Evolutionary conservation across 2,329 filamentous ascomycete genomes (phyloP), one percentile per base, ranked within the genome.

Genomic region (Ophiosphaerella korrae): DNA sequence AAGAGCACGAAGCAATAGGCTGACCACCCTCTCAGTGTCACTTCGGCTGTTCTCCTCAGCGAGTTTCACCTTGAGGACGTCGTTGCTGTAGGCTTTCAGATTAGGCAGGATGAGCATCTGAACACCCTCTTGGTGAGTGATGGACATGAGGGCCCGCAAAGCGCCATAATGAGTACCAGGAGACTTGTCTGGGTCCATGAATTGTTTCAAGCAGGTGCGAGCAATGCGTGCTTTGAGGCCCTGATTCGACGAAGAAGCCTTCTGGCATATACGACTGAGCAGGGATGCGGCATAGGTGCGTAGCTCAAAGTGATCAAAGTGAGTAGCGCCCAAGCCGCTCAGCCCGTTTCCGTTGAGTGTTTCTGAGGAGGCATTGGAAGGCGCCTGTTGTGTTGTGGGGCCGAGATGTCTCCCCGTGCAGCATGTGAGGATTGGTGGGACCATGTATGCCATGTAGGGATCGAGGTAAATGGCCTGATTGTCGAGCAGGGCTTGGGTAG

Each of bases 401-500:
- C 92, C 92, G 2, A 96, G 82, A 61, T 91, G 89, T 54, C 91
- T 88, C 35, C 88, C 89, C 71, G 96, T 87, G 26, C 97, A 82
- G 71, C 94, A 97, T 7, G 94, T 99, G 48, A 99, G 83, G 31
- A 96, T 89, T 0, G 93, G 88, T 0, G 93, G 91, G 5, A 93
- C 87, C 46, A 97, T 83, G 7, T 84, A 82, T 5, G 84, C 81
- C 21, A 88, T 82, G 61, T 88, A 88, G 18, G 86, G 84, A 48
- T 87, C 84, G 33, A 88, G 78, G 74, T 91, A 95, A 32, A 97
- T 84, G 57, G 86, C 86, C 51, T 86, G 84, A 70, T 97, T 97
- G 60, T 88, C 84, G 42, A 97, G 88, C 43, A 99, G 80, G 2
- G 93, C 90, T 42, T 89, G 84, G 1, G 90, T 88, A 53, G 97